Base-by-base conservation (phyloP, 495 filamentous ascomycete species). In the Lepidopterella palustris region DNA sequence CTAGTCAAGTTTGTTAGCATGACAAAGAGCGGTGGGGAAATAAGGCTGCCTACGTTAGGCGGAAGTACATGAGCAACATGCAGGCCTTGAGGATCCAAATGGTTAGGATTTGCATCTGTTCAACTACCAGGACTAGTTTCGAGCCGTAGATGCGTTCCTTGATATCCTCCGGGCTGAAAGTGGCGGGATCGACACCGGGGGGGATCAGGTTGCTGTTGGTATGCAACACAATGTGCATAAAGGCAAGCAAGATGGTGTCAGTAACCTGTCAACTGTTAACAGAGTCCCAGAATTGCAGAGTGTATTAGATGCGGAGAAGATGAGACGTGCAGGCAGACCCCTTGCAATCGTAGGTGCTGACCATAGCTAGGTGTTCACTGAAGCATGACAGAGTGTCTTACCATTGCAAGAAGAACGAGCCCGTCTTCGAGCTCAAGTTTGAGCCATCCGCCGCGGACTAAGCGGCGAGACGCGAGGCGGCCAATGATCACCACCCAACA, bases 201-300 rank as follows among this genome's bases (percentile, higher is more conserved):
- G 81, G 73, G 56, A 85, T 74, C 1, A 87, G 78, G 57, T 87
- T 87, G 28, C 80, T 83, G 24, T 76, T 78, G 15, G 77, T 77
- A 45, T 77, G 71, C 5, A 77, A 69, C 0, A 84, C 79, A 27
- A 84, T 73, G 61, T 85, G 84, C 59, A 85, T 81, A 13, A 75
- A 66, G 5, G 77, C 70, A 35, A 85, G 75, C 5, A 85, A 65
- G 15, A 72, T 73, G 2, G 82, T 85, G 61, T 83, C 83, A 13
- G 80, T 77, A 53, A 72, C 62, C 63, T 65, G 5, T 21, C 31
- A 20, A 1, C 13, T 28, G 11, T 11, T 18, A 15, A 45, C 10
- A 13, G 18, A 39, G 10, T 45, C 11, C 28, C 28, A 13, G 18
- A 42, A 51, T 31, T 15, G 9, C 24, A 4, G 18, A 25, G 42